Conservation (phyloP, 257 asterid genomes). For the Rhazya stricta region DNA sequence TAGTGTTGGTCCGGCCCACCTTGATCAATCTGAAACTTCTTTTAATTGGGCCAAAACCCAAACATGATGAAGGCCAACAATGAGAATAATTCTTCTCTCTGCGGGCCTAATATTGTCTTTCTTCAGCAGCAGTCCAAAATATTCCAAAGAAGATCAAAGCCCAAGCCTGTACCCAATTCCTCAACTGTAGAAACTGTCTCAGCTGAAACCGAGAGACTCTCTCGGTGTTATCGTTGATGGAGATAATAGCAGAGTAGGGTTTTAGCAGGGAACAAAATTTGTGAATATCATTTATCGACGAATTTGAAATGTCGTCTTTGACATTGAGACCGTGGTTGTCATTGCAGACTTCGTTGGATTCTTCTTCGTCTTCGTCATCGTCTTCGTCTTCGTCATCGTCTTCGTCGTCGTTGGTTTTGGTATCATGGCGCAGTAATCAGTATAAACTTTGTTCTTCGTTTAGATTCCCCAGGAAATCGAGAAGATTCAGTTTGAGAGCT, state of each 20-base stretch:
- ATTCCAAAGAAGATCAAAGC: not conserved
- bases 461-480: conserved; percentile 36
- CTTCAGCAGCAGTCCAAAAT: not conserved
- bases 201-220: not conserved
- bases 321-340: conserved; percentile 49
- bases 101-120: not conserved
- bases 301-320: conserved; percentile 53
- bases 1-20: too few relatives aligned
- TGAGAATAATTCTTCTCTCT: not conserved
- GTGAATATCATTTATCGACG: not conserved
- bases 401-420: conserved; percentile 23
- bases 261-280: not conserved
- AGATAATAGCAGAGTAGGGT: conserved; percentile 16
- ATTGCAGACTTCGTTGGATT: conserved; percentile 20
- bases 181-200: not conserved
- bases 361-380: conserved; percentile 19
- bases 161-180: not conserved
- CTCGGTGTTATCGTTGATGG: conserved; percentile 23
- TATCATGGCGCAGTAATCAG: conserved; percentile 15
- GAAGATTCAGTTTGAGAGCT: conserved; percentile 51
- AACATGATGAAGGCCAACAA: not conserved
- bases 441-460: conserved; percentile 24
- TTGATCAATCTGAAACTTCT: too few relatives aligned
- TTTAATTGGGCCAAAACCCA: not conserved
- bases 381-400: conserved; percentile 35